Conservation (phyloP, 768 basidiomycete genomes). For the Hericium coralloides region DNA sequence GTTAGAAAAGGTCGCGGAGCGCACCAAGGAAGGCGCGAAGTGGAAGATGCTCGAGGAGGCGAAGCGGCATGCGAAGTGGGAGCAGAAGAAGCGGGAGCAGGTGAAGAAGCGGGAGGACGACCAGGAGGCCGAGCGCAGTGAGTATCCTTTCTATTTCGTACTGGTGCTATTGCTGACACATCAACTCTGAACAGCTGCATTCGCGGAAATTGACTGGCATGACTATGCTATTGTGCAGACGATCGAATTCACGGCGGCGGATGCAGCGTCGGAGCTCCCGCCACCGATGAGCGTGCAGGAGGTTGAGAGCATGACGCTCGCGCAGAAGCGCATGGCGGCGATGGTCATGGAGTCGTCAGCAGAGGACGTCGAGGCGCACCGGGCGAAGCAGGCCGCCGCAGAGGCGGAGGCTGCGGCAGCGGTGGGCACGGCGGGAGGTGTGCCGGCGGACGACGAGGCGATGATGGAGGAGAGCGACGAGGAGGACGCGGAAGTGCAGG, state of each 20-base stretch:
- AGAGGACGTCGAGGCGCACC: constrained; percentile 77
- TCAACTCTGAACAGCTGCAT: constrained; percentile 50
- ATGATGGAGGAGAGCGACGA: constrained; percentile 83
- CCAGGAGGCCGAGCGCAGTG: constrained; percentile 82
- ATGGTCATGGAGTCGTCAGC: constrained; percentile 96
- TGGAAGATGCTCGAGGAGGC: constrained; percentile 77
- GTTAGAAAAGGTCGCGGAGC: constrained; percentile 60
- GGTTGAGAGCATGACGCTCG: constrained; percentile 92
- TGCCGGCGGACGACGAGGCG: constrained; percentile 38
- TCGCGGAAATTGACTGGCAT: constrained; percentile 98
- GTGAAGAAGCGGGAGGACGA: constrained; percentile 85
- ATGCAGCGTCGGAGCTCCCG: constrained; percentile 85
- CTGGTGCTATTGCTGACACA: constrained; percentile 6
- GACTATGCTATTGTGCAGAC: constrained; percentile 98
- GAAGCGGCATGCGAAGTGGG: constrained; percentile 80
- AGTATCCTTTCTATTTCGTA: constrained; percentile 24
- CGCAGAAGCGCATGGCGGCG: constrained; percentile 96
- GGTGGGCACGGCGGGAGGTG: constrained; percentile 53
- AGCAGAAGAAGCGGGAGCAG: constrained; percentile 71
- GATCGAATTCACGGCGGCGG: constrained; percentile 92
- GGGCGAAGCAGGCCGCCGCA: constrained; percentile 74
- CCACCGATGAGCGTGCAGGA: constrained; percentile 95
- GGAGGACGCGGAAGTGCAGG: constrained; percentile 55
- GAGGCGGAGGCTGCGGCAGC: constrained; percentile 79
- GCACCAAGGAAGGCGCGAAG: constrained; percentile 53